phyloP scores from a whole-genome alignment of 2,329 filamentous ascomycete species.

The Dryadomyces sulphureus region DNA sequence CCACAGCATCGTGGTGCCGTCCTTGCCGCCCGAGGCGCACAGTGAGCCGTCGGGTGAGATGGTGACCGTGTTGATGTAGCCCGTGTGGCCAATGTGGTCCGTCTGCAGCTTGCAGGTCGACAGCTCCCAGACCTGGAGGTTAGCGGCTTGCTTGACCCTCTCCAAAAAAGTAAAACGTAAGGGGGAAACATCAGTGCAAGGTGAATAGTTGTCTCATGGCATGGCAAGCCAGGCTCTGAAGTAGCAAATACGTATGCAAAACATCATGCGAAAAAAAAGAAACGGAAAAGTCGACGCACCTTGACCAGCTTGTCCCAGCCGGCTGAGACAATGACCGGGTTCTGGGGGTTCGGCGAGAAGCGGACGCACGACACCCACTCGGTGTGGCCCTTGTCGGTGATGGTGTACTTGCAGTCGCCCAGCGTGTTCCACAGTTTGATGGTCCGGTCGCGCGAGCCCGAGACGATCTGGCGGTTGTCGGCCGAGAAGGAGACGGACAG shows the following conservation, averaged over 20 bases:
- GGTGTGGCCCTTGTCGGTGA: constrained; percentile 99
- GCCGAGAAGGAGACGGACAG: constrained; percentile 99
- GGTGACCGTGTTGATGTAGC: constrained; percentile 99
- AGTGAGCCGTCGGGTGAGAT: constrained; percentile 99
- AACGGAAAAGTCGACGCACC: constrained; percentile 35
- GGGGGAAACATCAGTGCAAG: constrained; percentile 57
- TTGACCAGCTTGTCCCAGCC: constrained; percentile 99
- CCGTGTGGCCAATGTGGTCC: constrained; percentile 98
- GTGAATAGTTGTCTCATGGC: constrained; percentile 78
- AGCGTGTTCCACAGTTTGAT: constrained; percentile 99
- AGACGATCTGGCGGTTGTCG: constrained; percentile 99
- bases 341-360: constrained; percentile 99
- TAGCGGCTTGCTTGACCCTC: neutral
- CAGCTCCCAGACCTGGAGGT: constrained; percentile 86
- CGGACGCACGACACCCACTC: constrained; percentile 99
- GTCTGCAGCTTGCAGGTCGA: constrained; percentile 99
- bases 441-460: constrained; percentile 90
- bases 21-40: constrained; percentile 97
- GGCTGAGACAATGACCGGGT: constrained; percentile 96
- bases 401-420: constrained; percentile 99
- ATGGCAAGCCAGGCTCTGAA: constrained; percentile 95
- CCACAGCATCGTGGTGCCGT: constrained; percentile 99
- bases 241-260: constrained; percentile 98
- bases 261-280: constrained; percentile 53
- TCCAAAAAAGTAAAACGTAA: constrained; percentile 1